Evolutionary conservation across 805 yeast genomes (phyloP).

Genomic region (Ogataea parapolymorpha): DNA sequence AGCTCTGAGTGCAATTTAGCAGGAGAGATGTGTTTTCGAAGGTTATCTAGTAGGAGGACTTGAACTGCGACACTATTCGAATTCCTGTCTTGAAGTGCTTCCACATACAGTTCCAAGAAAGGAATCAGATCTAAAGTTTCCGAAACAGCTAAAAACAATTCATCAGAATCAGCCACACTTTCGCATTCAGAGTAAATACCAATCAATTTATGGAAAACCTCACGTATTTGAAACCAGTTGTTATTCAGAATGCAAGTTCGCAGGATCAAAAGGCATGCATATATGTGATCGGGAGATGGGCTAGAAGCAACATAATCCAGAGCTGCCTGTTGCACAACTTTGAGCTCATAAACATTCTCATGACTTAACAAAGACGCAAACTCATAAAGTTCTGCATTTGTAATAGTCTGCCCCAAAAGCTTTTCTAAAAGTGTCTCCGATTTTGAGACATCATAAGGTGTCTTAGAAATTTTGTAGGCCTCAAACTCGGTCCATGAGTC

Average conservation of each 20-base stretch:
- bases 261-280: slow-evolving; percentile 13
- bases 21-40: slow-evolving; percentile 10
- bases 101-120: slow-evolving; percentile 40
- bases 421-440: slow-evolving; percentile 12
- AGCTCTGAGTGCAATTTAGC: slow-evolving; percentile 19
- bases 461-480: slow-evolving; percentile 9
- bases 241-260: slow-evolving; percentile 17
- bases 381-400: slow-evolving; percentile 11
- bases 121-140: slow-evolving; percentile 39
- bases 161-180: slow-evolving; percentile 11
- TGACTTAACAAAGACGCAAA: slow-evolving; percentile 13
- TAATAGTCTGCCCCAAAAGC: slow-evolving; percentile 11
- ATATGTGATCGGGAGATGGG: no score
- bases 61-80: slow-evolving; percentile 23
- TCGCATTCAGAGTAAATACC: slow-evolving; percentile 11
- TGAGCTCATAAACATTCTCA: slow-evolving; percentile 3
- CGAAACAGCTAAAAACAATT: slow-evolving; percentile 26
- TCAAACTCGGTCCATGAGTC: slow-evolving; percentile 24
- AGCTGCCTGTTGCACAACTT: slow-evolving; percentile 10
- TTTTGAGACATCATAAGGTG: not conserved
- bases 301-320: slow-evolving; percentile 9
- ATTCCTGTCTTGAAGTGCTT: slow-evolving; percentile 14
- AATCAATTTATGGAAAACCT: slow-evolving; percentile 17
- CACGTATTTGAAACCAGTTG: slow-evolving; percentile 2
- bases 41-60: slow-evolving; percentile 16